Evolutionary conservation across 2,329 filamentous ascomycete genomes (phyloP), one percentile per base, ranked within the genome.

Genomic region (Madurella fahalii): DNA sequence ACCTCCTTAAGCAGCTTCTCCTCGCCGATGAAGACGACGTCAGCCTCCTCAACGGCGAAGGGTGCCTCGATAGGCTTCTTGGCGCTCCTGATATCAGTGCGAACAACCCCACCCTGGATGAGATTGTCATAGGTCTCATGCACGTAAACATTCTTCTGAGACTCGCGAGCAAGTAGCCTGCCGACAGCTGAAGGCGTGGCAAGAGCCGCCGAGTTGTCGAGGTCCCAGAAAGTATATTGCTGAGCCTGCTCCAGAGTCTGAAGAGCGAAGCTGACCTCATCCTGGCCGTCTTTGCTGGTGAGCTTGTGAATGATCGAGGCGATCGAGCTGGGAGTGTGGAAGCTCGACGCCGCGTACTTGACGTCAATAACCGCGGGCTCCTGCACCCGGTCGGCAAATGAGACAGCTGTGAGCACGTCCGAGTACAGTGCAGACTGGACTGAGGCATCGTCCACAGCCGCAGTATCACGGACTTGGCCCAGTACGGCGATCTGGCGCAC

Each of bases 191-290:
- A 73, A 11, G 90, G 86, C 1, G 90, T 85, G 56, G 77, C 77
- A 49, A 80, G 78, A 49, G 86, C 81, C 1, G 77, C 72, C 30
- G 91, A 91, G 69, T 85, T 81, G 67, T 96, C 93, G 40, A 89
- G 69, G 63, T 96, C 89, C 91, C 92, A 97, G 80, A 99, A 96
- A 12, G 86, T 86, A 75, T 94, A 97, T 72, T 97, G 89, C 70
- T 89, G 81, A 17, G 85, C 83, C 61, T 83, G 76, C 52, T 85
- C 71, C 45, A 77, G 69, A n/a, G 70, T 64, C 25, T 61, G 62
- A 58, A 76, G 54, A 63, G 70, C 57, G 68, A 68, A 53, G 70
- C 65, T 71, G 50, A 73, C 80, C 63, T 87, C 87, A 58, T 62
- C 40, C 20, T 84, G 83, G 59, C 63, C 54, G 12, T 67, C 61